Evolutionary conservation across 2,329 filamentous ascomycete species (phyloP).

Genomic region (Fusarium nurragi): DNA sequence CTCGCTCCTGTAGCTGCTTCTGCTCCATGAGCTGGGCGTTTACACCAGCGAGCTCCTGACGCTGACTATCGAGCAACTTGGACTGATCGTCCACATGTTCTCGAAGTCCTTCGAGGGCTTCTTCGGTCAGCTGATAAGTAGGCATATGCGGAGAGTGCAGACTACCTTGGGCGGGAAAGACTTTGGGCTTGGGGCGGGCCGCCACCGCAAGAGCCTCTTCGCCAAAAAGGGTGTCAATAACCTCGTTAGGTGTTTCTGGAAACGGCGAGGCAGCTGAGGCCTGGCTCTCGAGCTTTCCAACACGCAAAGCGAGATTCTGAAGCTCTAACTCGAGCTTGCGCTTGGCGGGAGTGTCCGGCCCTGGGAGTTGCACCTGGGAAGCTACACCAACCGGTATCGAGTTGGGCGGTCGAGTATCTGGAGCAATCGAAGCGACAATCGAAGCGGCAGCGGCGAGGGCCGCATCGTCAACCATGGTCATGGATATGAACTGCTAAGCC

Average conservation of each 20-base stretch:
- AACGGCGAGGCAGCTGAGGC: conserved; percentile 71
- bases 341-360: conserved; percentile 79
- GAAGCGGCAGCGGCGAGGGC: conserved; percentile 63
- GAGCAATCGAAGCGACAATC: conserved; percentile 63
- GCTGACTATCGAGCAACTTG: conserved; percentile 88
- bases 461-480: conserved; percentile 63
- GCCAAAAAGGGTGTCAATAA: conserved; percentile 70
- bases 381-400: conserved; percentile 55
- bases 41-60: conserved; percentile 84
- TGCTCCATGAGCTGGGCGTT: conserved; percentile 87
- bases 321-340: conserved; percentile 83
- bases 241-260: conserved; percentile 85
- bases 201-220: conserved; percentile 61
- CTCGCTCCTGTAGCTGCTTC: conserved; percentile 83
- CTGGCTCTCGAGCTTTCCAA: conserved; percentile 84
- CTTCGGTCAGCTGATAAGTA: conserved; percentile 72
- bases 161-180: conserved; percentile 56
- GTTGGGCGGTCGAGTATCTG: conserved; percentile 52
- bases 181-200: conserved; percentile 56
- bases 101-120: conserved; percentile 84
- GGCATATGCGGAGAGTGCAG: conserved; percentile 50
- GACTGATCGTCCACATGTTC: conserved; percentile 95
- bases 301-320: conserved; percentile 76
- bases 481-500: conserved; percentile 40
- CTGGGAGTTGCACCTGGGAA: conserved; percentile 75